phyloP scores from a whole-genome alignment of 2,329 filamentous ascomycete species.

The Fusarium chaquense region DNA sequence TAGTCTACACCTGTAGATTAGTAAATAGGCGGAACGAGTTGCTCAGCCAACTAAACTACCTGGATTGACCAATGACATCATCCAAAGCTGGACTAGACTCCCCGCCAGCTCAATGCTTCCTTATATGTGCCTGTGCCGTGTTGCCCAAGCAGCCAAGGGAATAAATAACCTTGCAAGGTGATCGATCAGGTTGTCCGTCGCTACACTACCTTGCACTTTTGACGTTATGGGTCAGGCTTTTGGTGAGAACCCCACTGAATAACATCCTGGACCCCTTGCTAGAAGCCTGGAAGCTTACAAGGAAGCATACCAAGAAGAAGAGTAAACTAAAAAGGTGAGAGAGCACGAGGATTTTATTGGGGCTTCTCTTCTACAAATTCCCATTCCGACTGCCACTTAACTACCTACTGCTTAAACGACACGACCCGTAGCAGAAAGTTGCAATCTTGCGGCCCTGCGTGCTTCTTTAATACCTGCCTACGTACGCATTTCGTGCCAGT shows the following conservation, averaged over 20 bases:
- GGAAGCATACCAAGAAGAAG: conserved; percentile 22
- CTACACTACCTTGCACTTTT: conserved; percentile 37
- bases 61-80: conserved; percentile 48
- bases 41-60: conserved; percentile 51
- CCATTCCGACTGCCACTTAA: conserved; percentile 1
- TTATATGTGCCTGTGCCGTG: conserved; percentile 24
- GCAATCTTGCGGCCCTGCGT: conserved; percentile 1
- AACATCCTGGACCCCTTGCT: conserved; percentile 34
- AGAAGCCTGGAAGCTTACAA: conserved; percentile 30
- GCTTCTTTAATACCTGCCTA: background rate
- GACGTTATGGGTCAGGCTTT: conserved; percentile 31
- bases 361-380: conserved; percentile 15
- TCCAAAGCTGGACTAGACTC: conserved; percentile 17
- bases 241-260: conserved; percentile 34
- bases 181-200: conserved; percentile 2
- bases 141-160: conserved; percentile 30
- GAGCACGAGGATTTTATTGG: conserved; percentile 4
- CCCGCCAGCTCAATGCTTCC: conserved; percentile 15
- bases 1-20: too few relatives aligned
- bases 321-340: conserved; percentile 16
- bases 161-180: conserved; percentile 22
- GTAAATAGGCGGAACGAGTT: conserved; percentile 31
- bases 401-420: conserved; percentile 12
- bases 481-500: background rate
- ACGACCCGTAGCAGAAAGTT: conserved; percentile 28